Conservation (phyloP, 176 grass and related monocot genomes). For the barley (Hordeum vulgare) region DNA sequence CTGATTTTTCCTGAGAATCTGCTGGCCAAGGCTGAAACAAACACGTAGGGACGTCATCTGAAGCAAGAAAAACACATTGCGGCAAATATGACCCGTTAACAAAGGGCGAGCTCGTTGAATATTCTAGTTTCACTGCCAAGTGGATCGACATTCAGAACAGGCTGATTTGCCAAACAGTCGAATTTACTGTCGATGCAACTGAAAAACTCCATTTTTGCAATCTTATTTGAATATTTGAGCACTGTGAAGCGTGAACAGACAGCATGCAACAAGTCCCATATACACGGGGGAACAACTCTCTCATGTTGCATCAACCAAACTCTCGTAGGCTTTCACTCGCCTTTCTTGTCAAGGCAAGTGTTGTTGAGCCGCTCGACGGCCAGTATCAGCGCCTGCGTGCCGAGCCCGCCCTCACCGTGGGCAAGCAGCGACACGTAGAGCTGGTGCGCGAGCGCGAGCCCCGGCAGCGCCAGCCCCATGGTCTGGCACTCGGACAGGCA, state of each 20-base stretch:
- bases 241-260: neutral
- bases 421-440: constrained; percentile 82
- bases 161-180: neutral
- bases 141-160: neutral
- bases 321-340: constrained; percentile 12
- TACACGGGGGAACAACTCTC: neutral
- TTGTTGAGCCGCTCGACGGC: constrained; percentile 84
- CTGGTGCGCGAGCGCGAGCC: constrained; percentile 78
- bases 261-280: neutral
- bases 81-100: neutral
- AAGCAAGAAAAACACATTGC: neutral
- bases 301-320: neutral
- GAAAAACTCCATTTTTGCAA: neutral
- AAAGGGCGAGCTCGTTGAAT: neutral
- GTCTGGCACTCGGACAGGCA: constrained; percentile 89
- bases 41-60: neutral
- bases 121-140: neutral
- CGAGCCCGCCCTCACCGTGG: constrained; percentile 72
- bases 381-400: constrained; percentile 82
- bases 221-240: constrained; percentile 25
- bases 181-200: neutral
- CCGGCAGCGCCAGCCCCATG: constrained; percentile 90
- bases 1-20: too few relatives aligned
- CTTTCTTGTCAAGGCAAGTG: constrained; percentile 55
- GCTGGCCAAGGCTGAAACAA: too few relatives aligned